A percentile compares a stretch with the other conserved stretches of the same genome.
Evolutionary conservation across 1,139 yeast species (phyloP).

Genomic region (Protomyces gravidus): DNA sequence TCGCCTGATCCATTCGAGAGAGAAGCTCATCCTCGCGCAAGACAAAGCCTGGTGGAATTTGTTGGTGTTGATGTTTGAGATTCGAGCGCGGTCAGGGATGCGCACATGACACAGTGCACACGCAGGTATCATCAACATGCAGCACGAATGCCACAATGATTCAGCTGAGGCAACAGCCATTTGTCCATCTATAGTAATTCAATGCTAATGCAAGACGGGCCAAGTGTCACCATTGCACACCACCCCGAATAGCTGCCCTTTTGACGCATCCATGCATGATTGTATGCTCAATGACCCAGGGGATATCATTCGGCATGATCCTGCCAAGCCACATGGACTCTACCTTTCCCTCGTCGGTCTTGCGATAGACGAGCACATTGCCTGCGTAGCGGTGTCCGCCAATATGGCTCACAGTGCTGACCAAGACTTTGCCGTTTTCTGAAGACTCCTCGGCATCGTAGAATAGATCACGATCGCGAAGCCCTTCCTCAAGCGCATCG

Average conservation of each 20-base stretch:
- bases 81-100: too few relatives aligned
- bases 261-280: conserved; percentile 8
- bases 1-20: not conserved
- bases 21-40: not conserved
- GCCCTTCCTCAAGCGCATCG: conserved; percentile 17
- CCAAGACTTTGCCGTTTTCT: conserved; percentile 6
- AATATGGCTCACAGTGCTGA: conserved; percentile 14
- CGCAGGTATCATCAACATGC: too few relatives aligned
- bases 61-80: too few relatives aligned
- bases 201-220: not conserved
- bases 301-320: conserved; percentile 25
- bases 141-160: too few relatives aligned
- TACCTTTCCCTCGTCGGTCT: not conserved
- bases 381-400: conserved; percentile 23
- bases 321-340: conserved; percentile 26
- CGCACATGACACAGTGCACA: too few relatives aligned
- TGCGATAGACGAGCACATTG: conserved; percentile 22
- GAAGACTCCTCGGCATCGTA: conserved; percentile 14
- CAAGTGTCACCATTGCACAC: conserved; percentile 13
- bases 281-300: conserved; percentile 16
- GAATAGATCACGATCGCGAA: conserved; percentile 13
- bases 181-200: too few relatives aligned
- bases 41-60: too few relatives aligned
- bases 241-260: conserved; percentile 13
- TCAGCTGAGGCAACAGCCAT: too few relatives aligned